These are phyloP conservation scores for Bipolaris victoriae DNA, from an alignment of 2,329 filamentous ascomycete species.

Conservation along the genomic window DNA sequence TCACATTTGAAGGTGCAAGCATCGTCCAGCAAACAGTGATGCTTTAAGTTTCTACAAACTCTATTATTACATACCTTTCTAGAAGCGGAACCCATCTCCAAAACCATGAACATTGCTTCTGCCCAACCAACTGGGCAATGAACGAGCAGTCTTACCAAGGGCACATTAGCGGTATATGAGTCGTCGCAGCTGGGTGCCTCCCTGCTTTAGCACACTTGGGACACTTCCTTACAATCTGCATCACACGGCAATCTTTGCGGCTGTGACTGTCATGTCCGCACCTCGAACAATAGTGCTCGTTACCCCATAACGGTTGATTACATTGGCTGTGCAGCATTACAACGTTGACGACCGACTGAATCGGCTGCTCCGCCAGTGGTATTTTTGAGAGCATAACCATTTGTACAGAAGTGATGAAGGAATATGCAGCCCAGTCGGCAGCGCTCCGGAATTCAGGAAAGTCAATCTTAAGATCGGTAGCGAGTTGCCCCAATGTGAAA, in stretches of 20 bases:
- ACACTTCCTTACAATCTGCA: not conserved
- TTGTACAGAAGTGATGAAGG: slow-evolving; percentile 2
- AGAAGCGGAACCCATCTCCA: not conserved
- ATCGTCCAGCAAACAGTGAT: not conserved
- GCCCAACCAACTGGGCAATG: not conserved
- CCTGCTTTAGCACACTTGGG: not conserved
- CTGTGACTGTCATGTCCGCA: not conserved
- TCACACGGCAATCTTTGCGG: not conserved
- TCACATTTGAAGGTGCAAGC: not conserved
- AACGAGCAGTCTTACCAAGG: not conserved
- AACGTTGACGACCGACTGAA: slow-evolving; percentile 4
- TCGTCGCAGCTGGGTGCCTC: not conserved
- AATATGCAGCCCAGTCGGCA: not conserved
- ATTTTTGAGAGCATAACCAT: slow-evolving; percentile 7
- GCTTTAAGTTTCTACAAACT: not conserved
- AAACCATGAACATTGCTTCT: not conserved
- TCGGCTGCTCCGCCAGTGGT: not conserved
- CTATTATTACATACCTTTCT: not conserved
- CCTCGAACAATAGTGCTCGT: not conserved
- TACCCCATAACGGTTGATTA: not conserved
- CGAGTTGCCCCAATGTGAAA: not conserved
- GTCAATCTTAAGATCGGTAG: not conserved
- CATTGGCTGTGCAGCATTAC: slow-evolving; percentile 4
- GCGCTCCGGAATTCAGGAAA: not conserved
- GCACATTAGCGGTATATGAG: not conserved